These are phyloP conservation scores for Camellia sinensis DNA, from an alignment of 148 eudicot genomes.

Conservation along the genomic window DNA sequence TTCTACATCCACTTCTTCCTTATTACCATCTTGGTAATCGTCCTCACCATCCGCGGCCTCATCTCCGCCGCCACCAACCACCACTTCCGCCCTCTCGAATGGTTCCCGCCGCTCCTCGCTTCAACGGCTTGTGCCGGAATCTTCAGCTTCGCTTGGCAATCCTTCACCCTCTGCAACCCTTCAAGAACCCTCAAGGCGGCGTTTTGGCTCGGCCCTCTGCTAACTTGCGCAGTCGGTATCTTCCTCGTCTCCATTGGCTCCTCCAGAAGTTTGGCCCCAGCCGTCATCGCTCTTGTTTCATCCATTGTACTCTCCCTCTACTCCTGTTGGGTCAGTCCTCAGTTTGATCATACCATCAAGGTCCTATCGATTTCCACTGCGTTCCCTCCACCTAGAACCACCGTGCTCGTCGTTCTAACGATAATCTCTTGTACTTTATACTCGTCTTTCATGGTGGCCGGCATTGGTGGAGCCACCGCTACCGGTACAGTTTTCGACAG, in stretches of 20 bases:
- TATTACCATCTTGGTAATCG: neutral
- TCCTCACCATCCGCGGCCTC: conserved; percentile 4
- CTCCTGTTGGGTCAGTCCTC: conserved; percentile 57
- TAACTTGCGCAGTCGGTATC: conserved; percentile 49
- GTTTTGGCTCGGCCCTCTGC: conserved; percentile 58
- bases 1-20: conserved; percentile 13
- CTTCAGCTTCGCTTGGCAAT: neutral
- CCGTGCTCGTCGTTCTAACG: conserved; percentile 12
- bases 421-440: conserved; percentile 20
- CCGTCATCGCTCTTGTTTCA: conserved; percentile 30
- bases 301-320: conserved; percentile 45
- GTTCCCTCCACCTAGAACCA: conserved; percentile 27
- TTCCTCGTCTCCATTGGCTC: conserved; percentile 39
- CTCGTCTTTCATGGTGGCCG: conserved; percentile 36
- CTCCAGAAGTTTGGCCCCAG: conserved; percentile 40
- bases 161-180: conserved; percentile 1
- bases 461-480: conserved; percentile 62
- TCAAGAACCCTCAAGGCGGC: conserved; percentile 26
- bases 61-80: neutral
- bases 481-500: conserved; percentile 7
- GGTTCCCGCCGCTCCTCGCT: neutral
- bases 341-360: conserved; percentile 36
- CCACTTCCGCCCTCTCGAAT: neutral
- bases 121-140: neutral
- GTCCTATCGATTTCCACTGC: conserved; percentile 30